Evolutionary conservation across 306 rosid genomes (phyloP).

Genomic region (Cyamopsis tetragonoloba): DNA sequence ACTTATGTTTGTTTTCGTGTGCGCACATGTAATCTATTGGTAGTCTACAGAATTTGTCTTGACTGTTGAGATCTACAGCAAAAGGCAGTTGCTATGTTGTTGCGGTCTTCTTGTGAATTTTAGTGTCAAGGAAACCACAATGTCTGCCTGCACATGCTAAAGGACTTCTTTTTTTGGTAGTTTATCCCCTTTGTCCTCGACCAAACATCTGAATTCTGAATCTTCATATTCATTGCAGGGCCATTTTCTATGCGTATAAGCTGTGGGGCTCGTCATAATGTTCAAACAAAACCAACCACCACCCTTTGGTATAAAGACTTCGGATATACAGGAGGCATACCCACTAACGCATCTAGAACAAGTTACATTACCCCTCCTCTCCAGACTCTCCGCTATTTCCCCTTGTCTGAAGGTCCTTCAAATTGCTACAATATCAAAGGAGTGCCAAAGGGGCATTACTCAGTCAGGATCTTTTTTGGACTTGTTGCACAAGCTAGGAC

Average conservation of each 20-base stretch:
- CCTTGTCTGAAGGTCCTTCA: conserved; percentile 77
- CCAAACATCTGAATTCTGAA: conserved; percentile 18
- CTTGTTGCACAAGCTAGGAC: conserved; percentile 43
- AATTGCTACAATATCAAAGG: conserved; percentile 68
- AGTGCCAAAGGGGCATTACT: conserved; percentile 85
- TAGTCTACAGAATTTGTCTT: not conserved
- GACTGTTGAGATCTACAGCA: not conserved
- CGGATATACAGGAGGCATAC: conserved; percentile 87
- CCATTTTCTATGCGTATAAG: conserved; percentile 86
- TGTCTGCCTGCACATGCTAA: not conserved
- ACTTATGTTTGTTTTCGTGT: not conserved
- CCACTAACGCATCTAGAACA: conserved; percentile 60
- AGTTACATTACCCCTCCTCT: conserved; percentile 79
- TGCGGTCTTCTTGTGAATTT: conserved; percentile 9
- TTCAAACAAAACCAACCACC: conserved; percentile 63
- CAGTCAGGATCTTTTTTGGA: conserved; percentile 82
- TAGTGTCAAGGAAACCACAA: not conserved
- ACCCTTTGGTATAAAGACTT: conserved; percentile 87
- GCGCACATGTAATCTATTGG: not conserved
- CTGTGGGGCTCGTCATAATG: conserved; percentile 79
- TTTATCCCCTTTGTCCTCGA: not conserved
- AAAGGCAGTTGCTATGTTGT: not conserved
- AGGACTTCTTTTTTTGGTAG: conserved; percentile 2
- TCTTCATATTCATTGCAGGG: conserved; percentile 38
- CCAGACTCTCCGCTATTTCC: conserved; percentile 73